phyloP scores from a whole-genome alignment of 139 green algal species.

The Tetradesmus lagerheimii region DNA sequence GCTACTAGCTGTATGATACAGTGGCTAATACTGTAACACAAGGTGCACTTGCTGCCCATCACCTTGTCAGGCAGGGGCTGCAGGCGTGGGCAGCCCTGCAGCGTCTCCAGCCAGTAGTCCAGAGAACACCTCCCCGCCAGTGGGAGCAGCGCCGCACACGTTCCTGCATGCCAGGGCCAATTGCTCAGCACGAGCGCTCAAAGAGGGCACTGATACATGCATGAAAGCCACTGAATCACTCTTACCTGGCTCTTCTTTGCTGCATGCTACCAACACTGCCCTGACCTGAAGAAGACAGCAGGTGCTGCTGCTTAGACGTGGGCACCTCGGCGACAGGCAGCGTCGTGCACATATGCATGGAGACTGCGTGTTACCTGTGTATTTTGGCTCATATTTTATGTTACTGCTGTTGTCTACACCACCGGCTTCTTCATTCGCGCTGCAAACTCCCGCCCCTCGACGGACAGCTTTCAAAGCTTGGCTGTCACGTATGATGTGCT shows the following conservation, averaged over 20 bases:
- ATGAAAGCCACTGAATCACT: neutral
- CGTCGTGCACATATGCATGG: neutral
- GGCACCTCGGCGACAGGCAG: neutral
- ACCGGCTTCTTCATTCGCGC: neutral
- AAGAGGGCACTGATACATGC: no score
- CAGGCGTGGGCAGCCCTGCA: slow-evolving; percentile 9
- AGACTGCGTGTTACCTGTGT: neutral
- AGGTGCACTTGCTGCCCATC: neutral
- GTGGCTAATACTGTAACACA: no score
- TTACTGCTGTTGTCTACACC: neutral
- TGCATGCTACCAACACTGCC: neutral
- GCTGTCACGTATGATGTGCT: neutral
- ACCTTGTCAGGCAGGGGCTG: slow-evolving; percentile 34
- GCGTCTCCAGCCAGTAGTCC: slow-evolving; percentile 27
- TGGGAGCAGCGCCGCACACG: slow-evolving; percentile 5
- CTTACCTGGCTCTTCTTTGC: neutral
- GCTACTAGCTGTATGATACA: no score
- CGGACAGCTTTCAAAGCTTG: neutral
- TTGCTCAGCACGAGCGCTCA: neutral
- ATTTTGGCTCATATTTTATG: neutral
- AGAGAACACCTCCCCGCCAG: neutral
- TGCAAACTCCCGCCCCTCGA: neutral
- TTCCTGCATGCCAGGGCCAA: neutral
- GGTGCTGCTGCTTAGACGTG: neutral
- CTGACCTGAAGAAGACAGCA: neutral